Evolutionary conservation across 768 basidiomycete genomes (phyloP).

Genomic region (Amanita pseudoporphyria): DNA sequence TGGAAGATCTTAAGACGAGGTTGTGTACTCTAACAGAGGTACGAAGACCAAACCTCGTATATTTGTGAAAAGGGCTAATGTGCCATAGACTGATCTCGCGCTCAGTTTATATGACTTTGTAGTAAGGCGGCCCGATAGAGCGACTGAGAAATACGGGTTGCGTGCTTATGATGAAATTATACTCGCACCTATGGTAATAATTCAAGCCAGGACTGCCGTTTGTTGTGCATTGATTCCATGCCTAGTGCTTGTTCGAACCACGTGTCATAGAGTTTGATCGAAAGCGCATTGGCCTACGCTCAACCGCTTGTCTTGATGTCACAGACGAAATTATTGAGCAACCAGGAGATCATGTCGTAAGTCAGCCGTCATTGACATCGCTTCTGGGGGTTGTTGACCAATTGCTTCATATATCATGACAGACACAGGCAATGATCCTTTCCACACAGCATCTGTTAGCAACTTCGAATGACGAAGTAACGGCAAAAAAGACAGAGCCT

Average conservation of each 20-base stretch:
- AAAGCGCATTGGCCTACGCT: constrained; percentile 45
- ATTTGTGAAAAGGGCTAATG: constrained; percentile 2
- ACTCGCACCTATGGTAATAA: constrained; percentile 78
- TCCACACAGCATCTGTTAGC: constrained; percentile 77
- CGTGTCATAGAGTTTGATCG: constrained; percentile 84
- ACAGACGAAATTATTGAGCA: constrained; percentile 69
- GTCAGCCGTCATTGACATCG: constrained; percentile 10
- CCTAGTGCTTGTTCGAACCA: constrained; percentile 89
- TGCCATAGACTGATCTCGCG: constrained; percentile 71
- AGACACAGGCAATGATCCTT: constrained; percentile 90
- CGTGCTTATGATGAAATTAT: constrained; percentile 95
- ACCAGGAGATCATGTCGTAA: constrained; percentile 42
- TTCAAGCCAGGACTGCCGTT: constrained; percentile 12
- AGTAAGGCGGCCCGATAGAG: constrained; percentile 63
- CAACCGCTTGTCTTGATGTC: constrained; percentile 43
- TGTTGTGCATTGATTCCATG: neutral
- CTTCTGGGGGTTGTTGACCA: constrained; percentile 3
- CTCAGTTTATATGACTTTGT: constrained; percentile 87
- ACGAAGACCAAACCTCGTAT: constrained; percentile 15
- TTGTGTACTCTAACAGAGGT: constrained; percentile 88
- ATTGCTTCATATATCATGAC: constrained; percentile 1
- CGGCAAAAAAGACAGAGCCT: constrained; percentile 2
- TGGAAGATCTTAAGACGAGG: constrained; percentile 85
- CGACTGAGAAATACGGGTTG: constrained; percentile 81
- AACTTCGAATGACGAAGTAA: constrained; percentile 9